Evolutionary conservation across 805 yeast species (phyloP).

Genomic region (Suhomyces sp.): DNA sequence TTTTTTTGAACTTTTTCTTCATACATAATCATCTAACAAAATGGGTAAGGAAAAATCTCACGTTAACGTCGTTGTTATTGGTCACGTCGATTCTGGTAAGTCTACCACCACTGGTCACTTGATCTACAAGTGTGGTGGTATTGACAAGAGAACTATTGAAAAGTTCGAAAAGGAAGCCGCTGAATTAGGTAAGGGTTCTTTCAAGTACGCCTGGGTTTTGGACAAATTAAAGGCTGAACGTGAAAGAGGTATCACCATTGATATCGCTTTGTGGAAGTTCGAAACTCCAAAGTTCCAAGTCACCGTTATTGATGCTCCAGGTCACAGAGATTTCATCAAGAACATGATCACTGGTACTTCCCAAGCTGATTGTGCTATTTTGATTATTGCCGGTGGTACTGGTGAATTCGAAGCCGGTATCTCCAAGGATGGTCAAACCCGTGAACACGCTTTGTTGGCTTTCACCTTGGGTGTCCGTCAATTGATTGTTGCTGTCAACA

Average conservation of each 20-base stretch:
- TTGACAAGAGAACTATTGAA: constrained; percentile 97
- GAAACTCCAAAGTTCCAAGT: constrained; percentile 88
- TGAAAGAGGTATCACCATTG: constrained; percentile 96
- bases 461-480: constrained; percentile 86
- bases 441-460: constrained; percentile 91
- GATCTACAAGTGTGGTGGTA: constrained; percentile 99
- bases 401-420: constrained; percentile 97
- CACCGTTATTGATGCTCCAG: constrained; percentile 93
- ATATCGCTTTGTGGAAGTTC: constrained; percentile 90
- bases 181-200: constrained; percentile 95
- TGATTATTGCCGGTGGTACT: constrained; percentile 87
- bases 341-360: constrained; percentile 95
- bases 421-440: constrained; percentile 92
- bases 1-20: constrained; percentile 13
- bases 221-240: constrained; percentile 96
- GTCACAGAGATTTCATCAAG: constrained; percentile 96
- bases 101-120: constrained; percentile 99
- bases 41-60: constrained; percentile 96
- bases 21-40: constrained; percentile 13
- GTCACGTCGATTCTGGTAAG: constrained; percentile 98
- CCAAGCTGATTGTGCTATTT: constrained; percentile 90
- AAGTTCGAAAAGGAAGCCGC: constrained; percentile 98
- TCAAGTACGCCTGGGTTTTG: constrained; percentile 97
- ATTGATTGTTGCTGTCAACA: constrained; percentile 87
- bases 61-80: constrained; percentile 99